phyloP scores from a whole-genome alignment of 768 basidiomycete genomes.

The Amanita jacksonii region DNA sequence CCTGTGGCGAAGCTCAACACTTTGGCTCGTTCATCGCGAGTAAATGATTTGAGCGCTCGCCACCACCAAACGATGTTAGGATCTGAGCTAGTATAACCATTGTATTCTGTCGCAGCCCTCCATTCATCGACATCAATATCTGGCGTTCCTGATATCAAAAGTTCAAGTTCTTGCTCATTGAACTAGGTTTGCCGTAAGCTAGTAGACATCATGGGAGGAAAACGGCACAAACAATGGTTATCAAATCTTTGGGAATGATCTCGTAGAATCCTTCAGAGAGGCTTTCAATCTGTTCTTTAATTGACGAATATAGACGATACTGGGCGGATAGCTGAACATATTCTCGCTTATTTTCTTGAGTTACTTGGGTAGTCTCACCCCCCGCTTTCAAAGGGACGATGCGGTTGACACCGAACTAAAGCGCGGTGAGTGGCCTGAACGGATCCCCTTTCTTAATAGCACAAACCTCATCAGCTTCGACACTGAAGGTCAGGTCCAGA shows the following conservation, averaged over 20 bases:
- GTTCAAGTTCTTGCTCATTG: conserved; percentile 89
- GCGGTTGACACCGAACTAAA: conserved; percentile 83
- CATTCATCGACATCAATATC: conserved; percentile 98
- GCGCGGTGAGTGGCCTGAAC: conserved; percentile 9
- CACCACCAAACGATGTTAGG: conserved; percentile 99
- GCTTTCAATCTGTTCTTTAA: conserved; percentile 91
- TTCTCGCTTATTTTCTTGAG: conserved; percentile 93
- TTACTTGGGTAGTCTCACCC: conserved; percentile 79
- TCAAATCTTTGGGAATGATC: conserved; percentile 93
- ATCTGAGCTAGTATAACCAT: conserved; percentile 79
- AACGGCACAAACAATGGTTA: conserved; percentile 66
- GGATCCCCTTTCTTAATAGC: conserved; percentile 6
- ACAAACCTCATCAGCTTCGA: conserved; percentile 88
- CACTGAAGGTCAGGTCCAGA: conserved; percentile 87
- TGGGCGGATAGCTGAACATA: conserved; percentile 94
- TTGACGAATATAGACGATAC: conserved; percentile 87
- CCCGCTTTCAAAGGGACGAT: conserved; percentile 81
- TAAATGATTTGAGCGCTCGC: conserved; percentile 96
- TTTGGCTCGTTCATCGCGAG: conserved; percentile 92
- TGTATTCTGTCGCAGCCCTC: conserved; percentile 88
- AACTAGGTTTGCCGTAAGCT: conserved; percentile 41
- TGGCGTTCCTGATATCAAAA: conserved; percentile 94
- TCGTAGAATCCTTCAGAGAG: conserved; percentile 91
- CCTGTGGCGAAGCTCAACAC: conserved; percentile 96
- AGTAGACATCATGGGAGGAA: conserved; percentile 5